A percentile compares a stretch with the other conserved stretches of the same genome.
Evolutionary conservation across 2,329 filamentous ascomycete genomes (phyloP).

Genomic region (Fusarium succisae): DNA sequence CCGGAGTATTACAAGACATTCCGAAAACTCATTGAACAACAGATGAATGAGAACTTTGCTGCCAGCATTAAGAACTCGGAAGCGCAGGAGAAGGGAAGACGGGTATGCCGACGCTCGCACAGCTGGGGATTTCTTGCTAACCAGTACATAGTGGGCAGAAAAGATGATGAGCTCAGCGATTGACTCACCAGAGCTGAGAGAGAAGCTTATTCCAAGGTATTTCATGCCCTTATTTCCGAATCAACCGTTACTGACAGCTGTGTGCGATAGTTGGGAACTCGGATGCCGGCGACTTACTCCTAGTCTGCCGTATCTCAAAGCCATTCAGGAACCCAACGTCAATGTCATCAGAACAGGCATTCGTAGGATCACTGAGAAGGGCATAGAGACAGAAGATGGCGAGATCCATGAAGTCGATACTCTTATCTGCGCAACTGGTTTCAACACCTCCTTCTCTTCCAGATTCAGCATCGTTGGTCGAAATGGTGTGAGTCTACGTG

Average conservation of each 20-base stretch:
- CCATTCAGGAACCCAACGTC: not conserved
- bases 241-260: accelerated
- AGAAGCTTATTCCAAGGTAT: not conserved
- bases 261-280: not conserved
- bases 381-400: not conserved
- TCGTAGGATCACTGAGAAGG: not conserved
- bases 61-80: not conserved
- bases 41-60: not conserved
- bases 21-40: not conserved
- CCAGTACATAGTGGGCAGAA: not conserved
- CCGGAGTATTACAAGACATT: not conserved
- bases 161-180: not conserved
- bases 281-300: not conserved
- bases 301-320: not conserved
- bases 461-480: not conserved
- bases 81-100: not conserved
- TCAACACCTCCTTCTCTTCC: not conserved
- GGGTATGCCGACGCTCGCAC: accelerated
- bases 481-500: not conserved
- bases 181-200: not conserved
- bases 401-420: not conserved
- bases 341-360: not conserved
- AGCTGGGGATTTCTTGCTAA: too few relatives aligned
- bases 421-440: not conserved
- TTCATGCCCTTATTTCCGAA: accelerated